Percentiles rank a stretch among this genome's conserved stretches.
phyloP scores from a whole-genome alignment of 2,329 filamentous ascomycete genomes.

The Oidium heveae region DNA sequence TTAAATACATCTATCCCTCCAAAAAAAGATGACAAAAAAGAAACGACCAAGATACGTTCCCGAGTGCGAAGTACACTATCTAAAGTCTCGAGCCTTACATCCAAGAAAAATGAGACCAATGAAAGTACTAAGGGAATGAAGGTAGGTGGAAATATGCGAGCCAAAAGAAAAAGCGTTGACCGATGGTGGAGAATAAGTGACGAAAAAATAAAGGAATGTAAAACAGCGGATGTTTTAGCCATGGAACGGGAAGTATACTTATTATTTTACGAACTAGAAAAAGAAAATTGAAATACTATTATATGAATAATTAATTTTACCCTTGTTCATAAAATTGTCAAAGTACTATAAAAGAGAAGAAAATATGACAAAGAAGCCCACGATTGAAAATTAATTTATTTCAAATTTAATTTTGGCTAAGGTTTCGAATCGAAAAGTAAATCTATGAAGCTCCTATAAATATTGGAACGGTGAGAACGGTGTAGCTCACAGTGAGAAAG shows the following conservation, averaged over 20 bases:
- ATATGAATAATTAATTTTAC: background rate
- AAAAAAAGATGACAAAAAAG: slow-evolving; percentile 3
- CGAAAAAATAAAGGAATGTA: slow-evolving; percentile 85
- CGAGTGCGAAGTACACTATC: slow-evolving; percentile 30
- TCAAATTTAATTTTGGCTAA: too few species aligned
- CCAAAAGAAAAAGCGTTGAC: slow-evolving; percentile 30
- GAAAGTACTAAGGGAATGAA: background rate
- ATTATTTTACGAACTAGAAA: slow-evolving; percentile 70
- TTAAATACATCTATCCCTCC: slow-evolving; percentile 3
- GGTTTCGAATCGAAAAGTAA: too few species aligned
- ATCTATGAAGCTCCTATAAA: too few species aligned
- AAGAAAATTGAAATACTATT: slow-evolving; percentile 4
- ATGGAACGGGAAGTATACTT: slow-evolving; percentile 96
- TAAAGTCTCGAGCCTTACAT: slow-evolving; percentile 8
- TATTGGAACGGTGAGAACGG: too few species aligned
- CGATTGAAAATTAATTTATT: too few species aligned
- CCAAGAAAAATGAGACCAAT: background rate
- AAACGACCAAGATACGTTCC: slow-evolving; percentile 25
- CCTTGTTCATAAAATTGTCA: too few species aligned
- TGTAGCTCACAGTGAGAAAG: too few species aligned
- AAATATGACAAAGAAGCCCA: too few species aligned
- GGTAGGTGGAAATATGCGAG: background rate
- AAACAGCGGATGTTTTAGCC: slow-evolving; percentile 66
- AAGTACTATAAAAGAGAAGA: too few species aligned
- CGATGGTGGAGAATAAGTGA: slow-evolving; percentile 97